A percentile compares a stretch with the other conserved stretches of the same genome.
Conservation (phyloP, 805 yeast species). For the Kuraishia floccosa region DNA sequence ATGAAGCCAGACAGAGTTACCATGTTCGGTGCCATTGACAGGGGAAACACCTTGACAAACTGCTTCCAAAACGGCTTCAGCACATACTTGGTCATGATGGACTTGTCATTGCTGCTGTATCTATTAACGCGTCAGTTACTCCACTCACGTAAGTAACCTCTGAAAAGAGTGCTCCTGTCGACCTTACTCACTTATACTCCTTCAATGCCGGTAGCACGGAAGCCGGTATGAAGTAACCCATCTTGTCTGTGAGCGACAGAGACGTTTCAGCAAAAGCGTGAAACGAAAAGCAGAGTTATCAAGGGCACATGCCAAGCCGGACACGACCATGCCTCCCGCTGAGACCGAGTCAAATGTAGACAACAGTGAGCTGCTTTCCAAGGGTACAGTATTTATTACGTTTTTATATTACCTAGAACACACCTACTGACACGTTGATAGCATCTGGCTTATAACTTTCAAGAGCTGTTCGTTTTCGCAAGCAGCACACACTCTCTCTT, state of each 20-base stretch:
- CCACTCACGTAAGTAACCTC: not conserved
- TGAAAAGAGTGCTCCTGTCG: not conserved
- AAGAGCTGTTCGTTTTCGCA: slow-evolving; percentile 92
- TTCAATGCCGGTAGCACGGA: slow-evolving; percentile 30
- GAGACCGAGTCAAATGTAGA: no score
- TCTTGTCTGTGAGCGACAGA: slow-evolving; percentile 13
- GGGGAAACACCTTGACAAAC: slow-evolving; percentile 68
- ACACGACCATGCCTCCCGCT: no score
- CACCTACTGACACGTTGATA: slow-evolving; percentile 48
- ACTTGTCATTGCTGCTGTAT: slow-evolving; percentile 73
- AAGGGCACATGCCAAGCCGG: no score
- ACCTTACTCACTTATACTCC: slow-evolving; percentile 27
- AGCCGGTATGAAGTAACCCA: slow-evolving; percentile 38
- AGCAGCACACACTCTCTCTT: slow-evolving; percentile 97
- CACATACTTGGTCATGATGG: slow-evolving; percentile 61
- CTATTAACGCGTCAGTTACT: slow-evolving; percentile 5
- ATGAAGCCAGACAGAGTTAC: slow-evolving; percentile 72
- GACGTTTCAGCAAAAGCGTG: no score
- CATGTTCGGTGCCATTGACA: slow-evolving; percentile 87
- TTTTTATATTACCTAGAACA: no score
- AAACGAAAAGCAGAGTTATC: no score
- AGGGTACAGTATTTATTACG: no score
- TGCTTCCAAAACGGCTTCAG: slow-evolving; percentile 75
- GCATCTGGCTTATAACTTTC: slow-evolving; percentile 87
- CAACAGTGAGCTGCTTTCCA: no score